A percentile compares a stretch with the other conserved stretches of the same genome.
Conservation (phyloP, 495 filamentous ascomycete species). For the Massariosphaeria phaeospora region DNA sequence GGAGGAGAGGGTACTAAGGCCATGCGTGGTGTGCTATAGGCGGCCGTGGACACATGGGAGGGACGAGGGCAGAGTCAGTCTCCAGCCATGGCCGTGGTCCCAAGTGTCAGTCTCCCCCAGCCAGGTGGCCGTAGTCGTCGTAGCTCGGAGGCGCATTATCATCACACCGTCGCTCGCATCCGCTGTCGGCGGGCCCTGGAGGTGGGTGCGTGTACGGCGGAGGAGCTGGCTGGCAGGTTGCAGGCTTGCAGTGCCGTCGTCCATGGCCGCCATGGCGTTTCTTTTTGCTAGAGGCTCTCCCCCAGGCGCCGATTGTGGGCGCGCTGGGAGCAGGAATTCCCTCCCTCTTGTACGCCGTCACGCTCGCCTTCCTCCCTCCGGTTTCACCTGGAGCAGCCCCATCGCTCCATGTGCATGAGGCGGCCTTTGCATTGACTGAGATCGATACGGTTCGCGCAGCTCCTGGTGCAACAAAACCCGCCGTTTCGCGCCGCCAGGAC, state of each 20-base stretch:
- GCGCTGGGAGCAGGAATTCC: slow-evolving; percentile 14
- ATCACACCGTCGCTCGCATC: not conserved
- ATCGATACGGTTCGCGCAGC: slow-evolving; percentile 19
- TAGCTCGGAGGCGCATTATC: slow-evolving; percentile 9
- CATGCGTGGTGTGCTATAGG: too few species aligned
- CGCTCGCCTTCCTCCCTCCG: slow-evolving; percentile 18
- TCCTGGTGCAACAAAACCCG: slow-evolving; percentile 27
- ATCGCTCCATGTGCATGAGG: slow-evolving; percentile 36
- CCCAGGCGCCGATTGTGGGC: slow-evolving; percentile 15
- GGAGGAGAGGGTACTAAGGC: too few species aligned
- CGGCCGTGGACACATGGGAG: too few species aligned
- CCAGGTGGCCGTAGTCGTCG: too few species aligned
- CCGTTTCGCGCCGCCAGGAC: slow-evolving; percentile 32
- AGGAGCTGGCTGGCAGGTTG: too few species aligned
- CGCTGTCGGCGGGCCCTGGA: slow-evolving; percentile 13
- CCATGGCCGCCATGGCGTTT: slow-evolving; percentile 20
- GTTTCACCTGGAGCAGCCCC: slow-evolving; percentile 33
- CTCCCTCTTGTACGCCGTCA: slow-evolving; percentile 29
- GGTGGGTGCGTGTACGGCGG: too few species aligned
- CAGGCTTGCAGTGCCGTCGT: too few species aligned
- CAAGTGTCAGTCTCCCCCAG: too few species aligned
- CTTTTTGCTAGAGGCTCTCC: slow-evolving; percentile 24
- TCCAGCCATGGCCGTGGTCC: too few species aligned
- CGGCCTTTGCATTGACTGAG: slow-evolving; percentile 32
- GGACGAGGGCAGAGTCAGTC: too few species aligned